A percentile compares a stretch with the other conserved stretches of the same genome.
phyloP scores from a whole-genome alignment of 306 rosid genomes.

The Quercus suber region DNA sequence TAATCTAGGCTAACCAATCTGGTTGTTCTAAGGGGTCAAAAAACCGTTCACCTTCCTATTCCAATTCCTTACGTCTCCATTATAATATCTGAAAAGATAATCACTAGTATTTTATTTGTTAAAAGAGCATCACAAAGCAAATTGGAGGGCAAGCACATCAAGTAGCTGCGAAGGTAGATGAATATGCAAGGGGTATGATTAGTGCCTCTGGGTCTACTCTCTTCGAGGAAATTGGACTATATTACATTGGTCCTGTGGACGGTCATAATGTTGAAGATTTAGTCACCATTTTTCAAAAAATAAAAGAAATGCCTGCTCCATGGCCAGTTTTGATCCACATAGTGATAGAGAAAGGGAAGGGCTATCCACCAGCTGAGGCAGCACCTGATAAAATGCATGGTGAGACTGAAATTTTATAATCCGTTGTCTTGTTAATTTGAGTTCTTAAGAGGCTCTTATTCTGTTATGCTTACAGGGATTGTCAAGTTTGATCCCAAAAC shows the following conservation, averaged over 20 bases:
- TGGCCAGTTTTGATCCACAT: constrained; percentile 91
- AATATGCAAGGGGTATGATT: constrained; percentile 67
- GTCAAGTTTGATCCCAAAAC: constrained; percentile 82
- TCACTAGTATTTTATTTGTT: constrained; percentile 23
- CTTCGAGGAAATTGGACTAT: constrained; percentile 79
- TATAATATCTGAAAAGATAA: constrained; percentile 6
- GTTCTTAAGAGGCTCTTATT: constrained; percentile 5
- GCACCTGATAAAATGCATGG: constrained; percentile 93
- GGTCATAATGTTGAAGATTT: constrained; percentile 76
- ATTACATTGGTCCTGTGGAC: constrained; percentile 85
- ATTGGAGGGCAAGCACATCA: constrained; percentile 62
- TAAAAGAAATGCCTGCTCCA: constrained; percentile 61
- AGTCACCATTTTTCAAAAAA: constrained; percentile 59
- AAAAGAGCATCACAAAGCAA: constrained; percentile 56
- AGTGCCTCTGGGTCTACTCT: constrained; percentile 60
- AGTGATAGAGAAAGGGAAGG: constrained; percentile 91
- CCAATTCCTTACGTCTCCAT: constrained; percentile 4
- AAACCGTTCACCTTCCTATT: background rate
- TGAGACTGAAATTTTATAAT: constrained; percentile 24
- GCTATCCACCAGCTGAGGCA: constrained; percentile 86
- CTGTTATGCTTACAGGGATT: constrained; percentile 53
- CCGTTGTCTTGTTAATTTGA: background rate
- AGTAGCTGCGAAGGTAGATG: constrained; percentile 80
- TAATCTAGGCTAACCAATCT: too few relatives aligned
- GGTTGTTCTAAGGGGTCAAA: too few relatives aligned